Percentiles rank a stretch among this genome's conserved stretches.
phyloP scores from a whole-genome alignment of 495 filamentous ascomycete genomes.

The Daldinia concentrica region DNA sequence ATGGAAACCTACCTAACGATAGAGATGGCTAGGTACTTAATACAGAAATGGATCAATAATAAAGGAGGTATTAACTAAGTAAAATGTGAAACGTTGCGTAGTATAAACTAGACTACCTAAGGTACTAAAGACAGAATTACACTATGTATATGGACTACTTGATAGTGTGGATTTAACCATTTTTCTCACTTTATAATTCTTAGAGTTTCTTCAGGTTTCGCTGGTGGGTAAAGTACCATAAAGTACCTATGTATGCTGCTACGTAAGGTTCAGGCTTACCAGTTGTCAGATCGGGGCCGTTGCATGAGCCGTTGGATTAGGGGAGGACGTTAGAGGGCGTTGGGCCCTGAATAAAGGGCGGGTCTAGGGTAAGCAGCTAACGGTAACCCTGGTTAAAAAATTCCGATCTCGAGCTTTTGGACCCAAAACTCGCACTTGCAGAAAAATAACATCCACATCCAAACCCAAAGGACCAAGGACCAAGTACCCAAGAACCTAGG shows the following conservation, averaged over 20 bases:
- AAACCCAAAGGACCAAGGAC: not conserved
- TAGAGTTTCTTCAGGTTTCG: slow-evolving; percentile 48
- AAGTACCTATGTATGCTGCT: not conserved
- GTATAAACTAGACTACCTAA: not conserved
- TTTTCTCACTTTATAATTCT: slow-evolving; percentile 10
- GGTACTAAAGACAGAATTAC: too few species aligned
- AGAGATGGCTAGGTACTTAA: not conserved
- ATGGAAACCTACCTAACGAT: not conserved
- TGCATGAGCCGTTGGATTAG: not conserved
- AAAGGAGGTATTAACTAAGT: not conserved
- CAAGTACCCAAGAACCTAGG: not conserved
- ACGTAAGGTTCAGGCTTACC: not conserved
- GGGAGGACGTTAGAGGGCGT: not conserved
- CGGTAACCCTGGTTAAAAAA: slow-evolving; percentile 26
- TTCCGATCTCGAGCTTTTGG: slow-evolving; percentile 19
- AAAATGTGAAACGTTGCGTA: not conserved
- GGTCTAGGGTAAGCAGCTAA: slow-evolving; percentile 7
- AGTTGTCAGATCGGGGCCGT: not conserved
- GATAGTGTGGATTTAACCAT: not conserved
- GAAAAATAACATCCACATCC: slow-evolving; percentile 13
- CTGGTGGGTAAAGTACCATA: slow-evolving; percentile 12
- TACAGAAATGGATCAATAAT: not conserved
- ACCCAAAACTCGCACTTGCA: slow-evolving; percentile 29
- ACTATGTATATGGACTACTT: slow-evolving; percentile 2
- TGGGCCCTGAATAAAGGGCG: not conserved